These are phyloP conservation scores for Xylaria sp. DNA, from an alignment of 2,329 filamentous ascomycete genomes.

Conservation along the genomic window DNA sequence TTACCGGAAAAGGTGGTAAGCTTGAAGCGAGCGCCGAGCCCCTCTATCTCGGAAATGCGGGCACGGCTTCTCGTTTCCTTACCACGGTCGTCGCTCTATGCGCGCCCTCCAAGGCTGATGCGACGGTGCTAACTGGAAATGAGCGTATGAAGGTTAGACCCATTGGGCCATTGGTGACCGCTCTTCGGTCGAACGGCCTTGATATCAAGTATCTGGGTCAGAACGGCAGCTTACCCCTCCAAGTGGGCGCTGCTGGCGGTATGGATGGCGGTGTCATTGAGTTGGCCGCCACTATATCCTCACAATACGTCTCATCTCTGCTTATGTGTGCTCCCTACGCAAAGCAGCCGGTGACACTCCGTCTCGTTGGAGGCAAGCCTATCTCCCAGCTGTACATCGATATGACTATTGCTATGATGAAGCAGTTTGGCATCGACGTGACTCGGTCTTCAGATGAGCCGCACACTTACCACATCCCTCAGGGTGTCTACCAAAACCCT, in stretches of 20 bases:
- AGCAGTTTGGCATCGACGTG: conserved; percentile 78
- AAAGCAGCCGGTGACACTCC: conserved; percentile 85
- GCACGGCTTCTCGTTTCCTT: conserved; percentile 90
- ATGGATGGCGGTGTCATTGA: conserved; percentile 84
- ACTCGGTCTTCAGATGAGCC: conserved; percentile 69
- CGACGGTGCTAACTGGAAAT: conserved; percentile 86
- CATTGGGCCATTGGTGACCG: conserved; percentile 88
- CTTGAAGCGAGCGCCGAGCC: conserved; percentile 69
- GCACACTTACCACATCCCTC: conserved; percentile 91
- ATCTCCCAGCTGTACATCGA: conserved; percentile 97
- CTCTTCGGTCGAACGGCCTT: conserved; percentile 81
- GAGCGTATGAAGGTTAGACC: conserved; percentile 93
- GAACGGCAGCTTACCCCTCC: conserved; percentile 75
- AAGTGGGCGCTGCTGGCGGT: conserved; percentile 74
- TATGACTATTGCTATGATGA: conserved; percentile 99
- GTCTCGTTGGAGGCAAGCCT: conserved; percentile 89
- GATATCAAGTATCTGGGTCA: conserved; percentile 79
- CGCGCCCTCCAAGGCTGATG: conserved; percentile 55
- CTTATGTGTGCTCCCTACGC: conserved; percentile 97
- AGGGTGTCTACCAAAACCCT: conserved; percentile 77
- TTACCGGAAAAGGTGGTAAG: conserved; percentile 84
- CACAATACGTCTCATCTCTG: conserved; percentile 97
- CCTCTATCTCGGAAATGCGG: conserved; percentile 92
- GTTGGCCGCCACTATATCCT: conserved; percentile 90
- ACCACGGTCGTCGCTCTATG: conserved; percentile 88